phyloP scores from a whole-genome alignment of 176 grass and related monocot genomes.

The Tuctoria greenei region DNA sequence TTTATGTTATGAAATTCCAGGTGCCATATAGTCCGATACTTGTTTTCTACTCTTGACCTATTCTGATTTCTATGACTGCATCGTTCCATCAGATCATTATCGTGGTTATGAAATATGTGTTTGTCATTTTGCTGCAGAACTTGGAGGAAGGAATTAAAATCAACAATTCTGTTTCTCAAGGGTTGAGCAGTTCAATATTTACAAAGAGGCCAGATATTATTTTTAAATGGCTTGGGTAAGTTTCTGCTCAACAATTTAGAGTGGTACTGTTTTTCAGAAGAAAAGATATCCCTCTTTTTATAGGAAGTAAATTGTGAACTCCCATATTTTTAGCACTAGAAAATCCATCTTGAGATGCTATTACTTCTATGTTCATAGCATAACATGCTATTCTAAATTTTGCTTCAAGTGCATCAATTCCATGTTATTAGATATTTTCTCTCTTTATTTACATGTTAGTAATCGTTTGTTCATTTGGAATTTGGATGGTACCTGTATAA shows the following conservation, averaged over 20 bases:
- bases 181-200: slow-evolving; percentile 97
- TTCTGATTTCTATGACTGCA: slow-evolving; percentile 1
- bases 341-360: background rate
- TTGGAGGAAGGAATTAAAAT: slow-evolving; percentile 94
- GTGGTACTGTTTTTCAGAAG: background rate
- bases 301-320: background rate
- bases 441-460: background rate
- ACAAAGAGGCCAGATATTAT: slow-evolving; percentile 82
- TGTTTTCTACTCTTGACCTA: slow-evolving; percentile 6
- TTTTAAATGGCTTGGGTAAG: slow-evolving; percentile 99
- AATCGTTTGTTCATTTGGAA: slow-evolving; percentile 8
- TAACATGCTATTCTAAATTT: slow-evolving; percentile 19
- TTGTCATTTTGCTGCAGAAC: slow-evolving; percentile 48
- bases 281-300: background rate
- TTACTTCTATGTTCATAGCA: background rate
- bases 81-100: background rate
- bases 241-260: slow-evolving; percentile 1
- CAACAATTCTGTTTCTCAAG: slow-evolving; percentile 96
- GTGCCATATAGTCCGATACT: slow-evolving; percentile 37
- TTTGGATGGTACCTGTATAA: background rate
- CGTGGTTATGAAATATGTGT: background rate
- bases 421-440: background rate
- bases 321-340: background rate
- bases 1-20: slow-evolving; percentile 99
- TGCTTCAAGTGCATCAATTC: background rate